phyloP scores from a whole-genome alignment of 2,329 filamentous ascomycete species.

The Arthrinium phaeospermum region DNA sequence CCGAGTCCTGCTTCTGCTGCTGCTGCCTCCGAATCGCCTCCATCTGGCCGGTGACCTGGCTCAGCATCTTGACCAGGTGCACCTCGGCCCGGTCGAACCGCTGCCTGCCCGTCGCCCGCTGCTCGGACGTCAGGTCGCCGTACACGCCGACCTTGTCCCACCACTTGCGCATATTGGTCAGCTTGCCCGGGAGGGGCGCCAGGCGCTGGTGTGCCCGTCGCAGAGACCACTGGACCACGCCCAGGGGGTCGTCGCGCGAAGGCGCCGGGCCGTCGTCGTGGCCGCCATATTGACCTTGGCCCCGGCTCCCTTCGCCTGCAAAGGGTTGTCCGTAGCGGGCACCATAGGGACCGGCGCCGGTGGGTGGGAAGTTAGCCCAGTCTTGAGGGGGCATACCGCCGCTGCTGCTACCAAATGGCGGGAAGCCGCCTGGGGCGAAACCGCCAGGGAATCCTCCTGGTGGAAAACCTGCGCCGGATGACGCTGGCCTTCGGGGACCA shows the following conservation, averaged over 20 bases:
- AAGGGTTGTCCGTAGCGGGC: neutral
- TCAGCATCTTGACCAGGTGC: neutral
- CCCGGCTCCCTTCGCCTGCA: neutral
- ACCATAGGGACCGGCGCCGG: neutral
- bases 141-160: neutral
- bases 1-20: neutral
- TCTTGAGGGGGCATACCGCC: neutral
- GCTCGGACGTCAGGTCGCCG: neutral
- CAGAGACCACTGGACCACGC: neutral
- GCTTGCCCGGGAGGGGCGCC: neutral
- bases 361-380: neutral
- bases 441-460: neutral
- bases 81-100: neutral
- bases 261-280: neutral
- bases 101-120: neutral
- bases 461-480: neutral
- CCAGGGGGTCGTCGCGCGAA: neutral
- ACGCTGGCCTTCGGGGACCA: neutral
- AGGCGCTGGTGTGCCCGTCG: neutral
- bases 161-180: neutral
- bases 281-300: no score
- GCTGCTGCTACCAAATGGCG: neutral
- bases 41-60: neutral
- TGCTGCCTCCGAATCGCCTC: neutral
- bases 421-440: neutral